Evolutionary conservation across 2,329 filamentous ascomycete species (phyloP), one percentile per base, ranked within the genome.

Genomic region (Leptographium lundbergii): DNA sequence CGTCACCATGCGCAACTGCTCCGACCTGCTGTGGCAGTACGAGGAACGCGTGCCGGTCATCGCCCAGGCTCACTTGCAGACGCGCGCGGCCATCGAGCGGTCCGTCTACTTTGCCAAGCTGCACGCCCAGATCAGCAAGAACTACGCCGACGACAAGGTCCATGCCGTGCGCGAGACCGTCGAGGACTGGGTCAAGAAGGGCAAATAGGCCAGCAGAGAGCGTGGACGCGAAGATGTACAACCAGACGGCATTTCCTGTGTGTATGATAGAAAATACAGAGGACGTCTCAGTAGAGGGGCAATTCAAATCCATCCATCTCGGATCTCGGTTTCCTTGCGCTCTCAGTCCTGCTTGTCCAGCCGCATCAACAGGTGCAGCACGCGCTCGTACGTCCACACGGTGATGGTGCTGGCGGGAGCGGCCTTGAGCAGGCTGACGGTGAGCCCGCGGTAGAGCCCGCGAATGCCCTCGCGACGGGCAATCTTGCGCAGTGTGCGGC

Each of bases 331-430:
- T 4, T 29, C 27, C 27, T 4, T 29, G 27, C 27, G 27, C 27
- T 29, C 54, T 13, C 17, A 10, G 3, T 11, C 25, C 4, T 34
- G 25, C 42, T 14, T n/a, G 17, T 74, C 71, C 51, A 73, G 61
- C 22, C 66, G 66, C 36, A 78, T 74, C 61, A 92, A 74, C 25
- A 82, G 64, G 56, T 76, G 80, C 73, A 96, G 74, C 22, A 81
- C 81, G 67, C 86, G 77, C 74, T 96, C 91, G 72, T 96, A 96
- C 2, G 89, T 95, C 90, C 91, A 96, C 78, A 96, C 89, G 0
- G 91, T 96, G 36, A 96, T 83, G 7, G 91, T 90, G 70, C 89
- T 94, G 32, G 89, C 85, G n/a, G 94, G 94, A 25, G 92, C 94
- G 36, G 92, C 89, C 76, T 99, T 99, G 65, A 97, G 70, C 68